Evolutionary conservation across 1,284 basidiomycete genomes (phyloP), one percentile per base, ranked within the genome.

Genomic region (Schizopora paradoxa): DNA sequence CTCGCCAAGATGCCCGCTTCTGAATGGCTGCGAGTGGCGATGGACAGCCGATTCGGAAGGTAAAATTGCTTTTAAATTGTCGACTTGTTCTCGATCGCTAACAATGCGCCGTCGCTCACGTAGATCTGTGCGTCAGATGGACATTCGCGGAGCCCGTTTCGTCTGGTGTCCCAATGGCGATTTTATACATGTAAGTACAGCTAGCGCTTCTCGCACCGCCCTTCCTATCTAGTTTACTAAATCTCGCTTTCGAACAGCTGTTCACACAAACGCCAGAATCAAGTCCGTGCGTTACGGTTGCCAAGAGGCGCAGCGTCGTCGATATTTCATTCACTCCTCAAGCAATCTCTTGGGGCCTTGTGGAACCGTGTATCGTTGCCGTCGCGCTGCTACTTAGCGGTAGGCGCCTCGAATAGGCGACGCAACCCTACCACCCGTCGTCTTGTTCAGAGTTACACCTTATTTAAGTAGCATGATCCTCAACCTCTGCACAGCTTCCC

Each of bases 11-110:
- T 74, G 55, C 55, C 62, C 16, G 64, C 73, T 19, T 64, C 62
- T n/a, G 68, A 68, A 19, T 85, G 82, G 82, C 66, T 84, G 7
- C 64, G 60, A 11, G 60, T 82, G 8, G 68, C 74, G 0, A 51
- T 68, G 0, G 75, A 79, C 53, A 67, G 26, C 5, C 32, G 14
- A 10, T 44, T 51, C 13, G 49, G 67, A 56, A 70, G 69, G 82
- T 80, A 42, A n/a, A 49, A 72, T 61, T 26, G 16, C 41, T 44
- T 42, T 44, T 14, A 49, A 50, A 23, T 13, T 40, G 35, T n/a
- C 22, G 13, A 18, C 16, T 27, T n/a, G 10, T 13, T 43, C 47
- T 11, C 39, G 31, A 10, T 28, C 25, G 25, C 41, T 7, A 7
- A 27, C 21, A 4, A 22, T 40, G 33, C 7, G 22, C 21, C 18